Evolutionary conservation across 495 filamentous ascomycete species (phyloP).

Genomic region (Neurospora africana): DNA sequence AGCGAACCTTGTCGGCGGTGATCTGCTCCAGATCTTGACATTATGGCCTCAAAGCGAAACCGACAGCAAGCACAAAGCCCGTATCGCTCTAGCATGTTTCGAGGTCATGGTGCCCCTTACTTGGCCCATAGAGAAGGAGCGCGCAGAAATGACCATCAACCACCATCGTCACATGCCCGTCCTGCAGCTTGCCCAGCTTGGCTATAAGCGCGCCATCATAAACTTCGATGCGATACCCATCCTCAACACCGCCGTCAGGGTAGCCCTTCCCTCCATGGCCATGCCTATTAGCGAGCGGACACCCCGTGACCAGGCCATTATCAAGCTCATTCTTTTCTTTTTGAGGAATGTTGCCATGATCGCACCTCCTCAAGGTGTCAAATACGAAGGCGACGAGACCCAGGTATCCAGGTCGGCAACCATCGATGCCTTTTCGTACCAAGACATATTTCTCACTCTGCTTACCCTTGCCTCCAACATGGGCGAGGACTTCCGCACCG

Average conservation of each 20-base stretch:
- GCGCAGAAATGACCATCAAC: conserved; percentile 73
- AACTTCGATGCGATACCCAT: conserved; percentile 67
- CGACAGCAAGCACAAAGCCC: conserved; percentile 63
- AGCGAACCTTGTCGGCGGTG: conserved; percentile 80
- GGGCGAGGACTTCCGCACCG: conserved; percentile 79
- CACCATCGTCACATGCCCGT: conserved; percentile 86
- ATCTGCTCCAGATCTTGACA: conserved; percentile 82
- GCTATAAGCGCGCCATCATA: conserved; percentile 81
- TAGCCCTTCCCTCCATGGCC: conserved; percentile 82
- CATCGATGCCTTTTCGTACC: conserved; percentile 76
- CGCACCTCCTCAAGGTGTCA: conserved; percentile 46
- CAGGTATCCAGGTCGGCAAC: conserved; percentile 81
- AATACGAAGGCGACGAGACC: conserved; percentile 62
- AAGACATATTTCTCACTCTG: conserved; percentile 80
- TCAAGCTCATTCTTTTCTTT: conserved; percentile 82
- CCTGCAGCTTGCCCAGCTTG: conserved; percentile 72
- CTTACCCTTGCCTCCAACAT: conserved; percentile 83
- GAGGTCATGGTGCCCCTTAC: conserved; percentile 91
- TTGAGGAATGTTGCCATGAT: conserved; percentile 84
- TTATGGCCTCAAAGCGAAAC: conserved; percentile 63
- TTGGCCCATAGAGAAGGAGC: conserved; percentile 79
- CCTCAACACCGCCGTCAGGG: conserved; percentile 64
- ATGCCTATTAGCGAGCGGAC: conserved; percentile 63
- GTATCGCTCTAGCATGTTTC: conserved; percentile 65
- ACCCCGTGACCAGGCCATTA: conserved; percentile 79